phyloP scores from a whole-genome alignment of 495 filamentous ascomycete genomes.

The Neurospora hispaniola region DNA sequence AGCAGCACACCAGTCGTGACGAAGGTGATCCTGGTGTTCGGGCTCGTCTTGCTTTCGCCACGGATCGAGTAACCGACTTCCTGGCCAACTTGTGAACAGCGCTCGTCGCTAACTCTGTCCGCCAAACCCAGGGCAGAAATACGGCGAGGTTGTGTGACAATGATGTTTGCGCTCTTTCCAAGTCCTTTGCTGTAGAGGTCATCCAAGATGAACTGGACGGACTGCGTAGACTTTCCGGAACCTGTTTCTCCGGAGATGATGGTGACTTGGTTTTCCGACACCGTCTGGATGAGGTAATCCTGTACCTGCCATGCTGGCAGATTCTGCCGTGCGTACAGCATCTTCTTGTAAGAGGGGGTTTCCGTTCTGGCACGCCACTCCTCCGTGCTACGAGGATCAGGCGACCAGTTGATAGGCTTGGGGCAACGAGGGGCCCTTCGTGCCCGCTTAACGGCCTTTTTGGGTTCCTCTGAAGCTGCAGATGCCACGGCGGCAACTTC shows the following conservation, averaged over 20 bases:
- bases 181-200: conserved; percentile 71
- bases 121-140: conserved; percentile 92
- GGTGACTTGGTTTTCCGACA: conserved; percentile 69
- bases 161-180: conserved; percentile 74
- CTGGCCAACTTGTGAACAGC: conserved; percentile 68
- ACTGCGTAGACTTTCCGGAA: conserved; percentile 93
- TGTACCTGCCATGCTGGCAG: conserved; percentile 83
- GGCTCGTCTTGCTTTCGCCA: conserved; percentile 63
- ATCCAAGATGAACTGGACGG: conserved; percentile 91
- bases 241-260: conserved; percentile 97
- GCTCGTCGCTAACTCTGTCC: conserved; percentile 87
- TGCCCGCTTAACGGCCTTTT: conserved; percentile 14
- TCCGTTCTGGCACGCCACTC: conserved; percentile 37
- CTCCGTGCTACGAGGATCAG: conserved; percentile 30
- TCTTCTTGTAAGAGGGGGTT: conserved; percentile 52
- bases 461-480: conserved; percentile 40
- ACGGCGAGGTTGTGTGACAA: conserved; percentile 89
- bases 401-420: conserved; percentile 36
- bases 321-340: conserved; percentile 55
- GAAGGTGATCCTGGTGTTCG: conserved; percentile 78
- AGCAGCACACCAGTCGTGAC: conserved; percentile 96
- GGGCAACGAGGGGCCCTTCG: conserved; percentile 38
- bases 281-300: conserved; percentile 61
- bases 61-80: conserved; percentile 94
- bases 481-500: conserved; percentile 67